These are phyloP conservation scores for Lipomyces yarrowii DNA, from an alignment of 1,139 yeast species.

Conservation along the genomic window DNA sequence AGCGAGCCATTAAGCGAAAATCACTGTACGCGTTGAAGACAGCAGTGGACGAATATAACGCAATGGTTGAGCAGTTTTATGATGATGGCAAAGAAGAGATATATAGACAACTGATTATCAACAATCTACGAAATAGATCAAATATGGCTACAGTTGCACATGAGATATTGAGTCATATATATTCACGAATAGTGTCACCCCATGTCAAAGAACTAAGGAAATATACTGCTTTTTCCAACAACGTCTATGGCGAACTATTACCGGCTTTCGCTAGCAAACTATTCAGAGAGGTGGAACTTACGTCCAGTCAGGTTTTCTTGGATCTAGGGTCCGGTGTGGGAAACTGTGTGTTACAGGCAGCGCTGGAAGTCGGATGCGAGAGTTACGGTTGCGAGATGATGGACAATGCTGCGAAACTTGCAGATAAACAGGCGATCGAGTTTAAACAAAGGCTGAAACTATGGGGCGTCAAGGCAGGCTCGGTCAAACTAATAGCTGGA, in stretches of 20 bases:
- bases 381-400: conserved; percentile 92
- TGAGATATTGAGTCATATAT: conserved; percentile 69
- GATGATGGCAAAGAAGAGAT: conserved; percentile 43
- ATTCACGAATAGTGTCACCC: conserved; percentile 79
- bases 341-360: conserved; percentile 86
- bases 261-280: conserved; percentile 76
- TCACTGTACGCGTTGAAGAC: conserved; percentile 41
- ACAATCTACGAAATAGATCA: conserved; percentile 41
- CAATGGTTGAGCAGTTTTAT: conserved; percentile 44
- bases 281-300: conserved; percentile 62
- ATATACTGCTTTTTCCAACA: conserved; percentile 86
- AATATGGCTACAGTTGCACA: conserved; percentile 57
- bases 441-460: conserved; percentile 59
- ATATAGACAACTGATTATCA: conserved; percentile 42
- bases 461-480: conserved; percentile 65
- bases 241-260: conserved; percentile 87
- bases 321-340: conserved; percentile 96
- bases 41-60: conserved; percentile 31
- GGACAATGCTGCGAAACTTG: conserved; percentile 75
- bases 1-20: conserved; percentile 47
- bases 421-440: conserved; percentile 61
- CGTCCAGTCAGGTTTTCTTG: conserved; percentile 61
- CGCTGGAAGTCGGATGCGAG: conserved; percentile 78
- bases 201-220: conserved; percentile 63
- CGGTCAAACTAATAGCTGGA: conserved; percentile 59